Evolutionary conservation across 2,329 filamentous ascomycete genomes (phyloP).

Genomic region (Botrytis byssoidea): DNA sequence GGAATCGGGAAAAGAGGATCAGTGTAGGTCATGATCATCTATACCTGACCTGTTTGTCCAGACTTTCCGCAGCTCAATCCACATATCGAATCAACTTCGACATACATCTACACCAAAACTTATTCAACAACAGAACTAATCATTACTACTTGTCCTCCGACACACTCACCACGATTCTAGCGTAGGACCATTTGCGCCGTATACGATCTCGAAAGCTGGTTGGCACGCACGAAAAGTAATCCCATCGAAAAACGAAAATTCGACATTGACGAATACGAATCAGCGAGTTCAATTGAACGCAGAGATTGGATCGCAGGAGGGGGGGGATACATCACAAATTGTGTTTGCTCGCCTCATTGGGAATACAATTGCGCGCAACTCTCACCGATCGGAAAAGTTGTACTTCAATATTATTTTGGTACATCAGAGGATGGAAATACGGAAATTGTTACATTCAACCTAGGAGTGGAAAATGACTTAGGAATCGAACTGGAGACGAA

Average conservation of each 20-base stretch:
- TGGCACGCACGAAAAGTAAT: conserved; percentile 15
- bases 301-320: neutral
- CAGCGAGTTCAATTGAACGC: neutral
- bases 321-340: neutral
- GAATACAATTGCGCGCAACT: neutral
- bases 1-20: conserved; percentile 1
- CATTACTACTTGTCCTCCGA: neutral
- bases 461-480: conserved; percentile 1
- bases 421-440: conserved; percentile 14
- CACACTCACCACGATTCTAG: neutral
- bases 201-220: conserved; percentile 1
- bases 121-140: neutral
- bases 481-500: neutral
- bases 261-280: conserved; percentile 4
- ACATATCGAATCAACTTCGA: neutral
- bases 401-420: neutral
- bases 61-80: neutral
- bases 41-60: neutral
- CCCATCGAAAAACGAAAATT: neutral
- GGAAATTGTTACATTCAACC: neutral
- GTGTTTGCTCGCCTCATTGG: conserved; percentile 3
- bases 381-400: neutral
- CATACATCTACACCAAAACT: neutral
- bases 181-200: conserved; percentile 5
- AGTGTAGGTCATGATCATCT: neutral